Conservation (phyloP, 192 early-diverging fungal genomes). For the Helicostylum pulchrum region DNA sequence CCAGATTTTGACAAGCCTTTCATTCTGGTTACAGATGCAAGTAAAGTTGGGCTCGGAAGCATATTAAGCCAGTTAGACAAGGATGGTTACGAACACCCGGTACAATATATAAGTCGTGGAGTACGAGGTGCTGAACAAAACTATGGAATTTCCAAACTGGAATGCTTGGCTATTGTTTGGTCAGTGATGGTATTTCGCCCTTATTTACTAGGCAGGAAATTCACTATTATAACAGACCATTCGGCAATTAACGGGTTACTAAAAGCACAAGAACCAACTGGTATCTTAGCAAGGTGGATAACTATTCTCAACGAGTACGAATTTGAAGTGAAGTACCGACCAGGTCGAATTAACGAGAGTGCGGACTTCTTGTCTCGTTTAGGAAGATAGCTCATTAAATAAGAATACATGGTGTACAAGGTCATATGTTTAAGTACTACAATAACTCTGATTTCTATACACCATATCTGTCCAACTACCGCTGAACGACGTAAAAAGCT, state of each 20-base stretch:
- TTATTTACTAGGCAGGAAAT: background rate
- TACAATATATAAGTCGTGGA: background rate
- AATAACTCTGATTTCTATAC: too few species aligned
- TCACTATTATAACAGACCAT: slow-evolving; percentile 1
- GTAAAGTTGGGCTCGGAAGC: background rate
- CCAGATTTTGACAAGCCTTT: background rate
- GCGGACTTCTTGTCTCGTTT: too few species aligned
- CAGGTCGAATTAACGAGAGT: too few species aligned
- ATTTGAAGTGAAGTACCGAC: too few species aligned
- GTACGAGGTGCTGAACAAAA: background rate
- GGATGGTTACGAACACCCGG: background rate
- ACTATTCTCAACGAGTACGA: too few species aligned
- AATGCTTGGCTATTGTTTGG: background rate
- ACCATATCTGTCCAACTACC: too few species aligned
- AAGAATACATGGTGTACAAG: too few species aligned
- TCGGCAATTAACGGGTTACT: background rate
- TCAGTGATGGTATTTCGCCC: background rate
- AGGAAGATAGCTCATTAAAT: too few species aligned
- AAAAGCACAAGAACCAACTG: too few species aligned
- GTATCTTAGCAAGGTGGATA: too few species aligned
- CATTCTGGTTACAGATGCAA: background rate
- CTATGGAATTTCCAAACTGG: background rate
- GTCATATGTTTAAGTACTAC: too few species aligned
- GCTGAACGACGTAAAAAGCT: too few species aligned
- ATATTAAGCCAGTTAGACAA: background rate